These are phyloP conservation scores for Zymoseptoria pseudotritici DNA, from an alignment of 2,329 filamentous ascomycete genomes.

Conservation along the genomic window DNA sequence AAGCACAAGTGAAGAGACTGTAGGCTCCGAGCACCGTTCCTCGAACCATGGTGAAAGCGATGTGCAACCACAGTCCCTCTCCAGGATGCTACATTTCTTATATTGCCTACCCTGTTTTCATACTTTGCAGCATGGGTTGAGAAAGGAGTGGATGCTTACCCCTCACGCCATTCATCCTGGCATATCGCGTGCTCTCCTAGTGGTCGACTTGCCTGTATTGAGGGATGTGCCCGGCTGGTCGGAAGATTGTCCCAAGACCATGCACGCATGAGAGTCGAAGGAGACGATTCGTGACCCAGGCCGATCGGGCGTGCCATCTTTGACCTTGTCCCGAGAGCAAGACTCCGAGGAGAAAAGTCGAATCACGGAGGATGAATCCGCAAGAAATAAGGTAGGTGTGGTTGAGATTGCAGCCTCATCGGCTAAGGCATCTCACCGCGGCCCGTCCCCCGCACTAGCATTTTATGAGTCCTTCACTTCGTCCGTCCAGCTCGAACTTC, in stretches of 20 bases:
- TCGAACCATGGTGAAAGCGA: neutral
- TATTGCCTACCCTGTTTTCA: neutral
- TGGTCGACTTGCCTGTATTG: neutral
- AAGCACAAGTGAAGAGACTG: conserved; percentile 10
- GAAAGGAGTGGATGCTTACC: neutral
- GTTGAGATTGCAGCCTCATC: conserved; percentile 2
- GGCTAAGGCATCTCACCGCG: neutral
- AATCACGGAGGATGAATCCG: neutral
- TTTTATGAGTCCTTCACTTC: neutral
- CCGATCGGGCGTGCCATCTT: neutral
- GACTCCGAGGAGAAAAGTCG: neutral
- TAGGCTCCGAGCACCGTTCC: neutral
- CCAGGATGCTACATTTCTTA: neutral
- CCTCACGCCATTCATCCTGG: neutral
- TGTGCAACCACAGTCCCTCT: neutral
- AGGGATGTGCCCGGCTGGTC: neutral
- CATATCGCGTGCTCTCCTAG: neutral
- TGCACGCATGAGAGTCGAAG: neutral
- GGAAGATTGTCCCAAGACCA: neutral
- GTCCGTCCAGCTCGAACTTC: conserved; percentile 5
- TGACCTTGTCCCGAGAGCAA: neutral
- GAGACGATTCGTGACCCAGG: neutral
- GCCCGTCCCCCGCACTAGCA: neutral
- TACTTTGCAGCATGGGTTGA: neutral
- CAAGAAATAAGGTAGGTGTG: conserved; percentile 1